A percentile compares a stretch with the other conserved stretches of the same genome.
Evolutionary conservation across 352 stramenopile genomes (phyloP).

Genomic region (Phytophthora boehmeriae): DNA sequence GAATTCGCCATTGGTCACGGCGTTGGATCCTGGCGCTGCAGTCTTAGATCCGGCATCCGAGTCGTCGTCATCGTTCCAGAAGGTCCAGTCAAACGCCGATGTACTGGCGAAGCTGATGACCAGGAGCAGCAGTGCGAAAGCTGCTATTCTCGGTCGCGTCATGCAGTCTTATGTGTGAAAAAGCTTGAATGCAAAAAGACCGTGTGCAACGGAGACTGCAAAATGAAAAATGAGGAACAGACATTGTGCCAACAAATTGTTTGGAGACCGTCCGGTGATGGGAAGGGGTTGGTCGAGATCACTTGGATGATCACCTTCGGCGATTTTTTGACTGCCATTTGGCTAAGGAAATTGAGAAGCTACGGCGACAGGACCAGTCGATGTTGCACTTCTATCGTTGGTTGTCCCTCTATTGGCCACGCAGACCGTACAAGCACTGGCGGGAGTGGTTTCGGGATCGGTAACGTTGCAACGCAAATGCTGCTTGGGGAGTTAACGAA

Average conservation of each 20-base stretch:
- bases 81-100: slow-evolving; percentile 1
- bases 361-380: not conserved
- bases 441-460: slow-evolving; percentile 21
- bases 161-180: not conserved
- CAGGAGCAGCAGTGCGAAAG: not conserved
- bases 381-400: slow-evolving; percentile 29
- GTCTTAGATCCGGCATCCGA: not conserved
- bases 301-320: slow-evolving; percentile 1
- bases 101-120: not conserved
- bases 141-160: not conserved
- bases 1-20: not conserved
- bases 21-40: not conserved
- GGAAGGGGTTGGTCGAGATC: slow-evolving; percentile 4
- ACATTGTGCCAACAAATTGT: not conserved
- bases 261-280: not conserved
- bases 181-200: not conserved
- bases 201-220: slow-evolving; percentile 1
- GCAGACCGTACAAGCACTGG: slow-evolving; percentile 12
- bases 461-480: slow-evolving; percentile 28
- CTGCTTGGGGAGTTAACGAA: slow-evolving; percentile 36
- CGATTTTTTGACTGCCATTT: not conserved
- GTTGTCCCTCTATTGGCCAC: slow-evolving; percentile 19
- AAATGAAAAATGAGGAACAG: not conserved
- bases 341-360: not conserved
- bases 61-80: slow-evolving; percentile 4